Evolutionary conservation across 176 grass and related monocot species (phyloP), one percentile per base, ranked within the genome.

Genomic region (Ananas comosus): DNA sequence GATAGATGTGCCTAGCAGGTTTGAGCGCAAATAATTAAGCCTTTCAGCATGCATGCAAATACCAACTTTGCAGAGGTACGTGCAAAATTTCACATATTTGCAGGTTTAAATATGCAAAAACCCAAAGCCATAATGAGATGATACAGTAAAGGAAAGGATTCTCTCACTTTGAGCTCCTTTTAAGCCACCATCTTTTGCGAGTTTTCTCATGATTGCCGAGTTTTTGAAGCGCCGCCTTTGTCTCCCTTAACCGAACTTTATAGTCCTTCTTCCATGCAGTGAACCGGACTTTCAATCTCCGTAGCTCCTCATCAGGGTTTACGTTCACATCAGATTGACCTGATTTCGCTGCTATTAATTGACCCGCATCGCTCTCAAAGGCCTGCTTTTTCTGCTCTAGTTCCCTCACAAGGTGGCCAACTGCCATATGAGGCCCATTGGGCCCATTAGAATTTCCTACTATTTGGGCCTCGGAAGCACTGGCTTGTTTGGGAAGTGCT

Each of bases 191-290:
- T 91, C 73, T 91, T 79, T 94, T 99, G 51, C 76, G 56, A 13
- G 74, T 81, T 75, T 77, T 94, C 69, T 83, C 83, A 64, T 85
- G 70, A 56, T 63, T 77, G 66, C 71, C 66, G 24, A 81, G 77
- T 70, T 91, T 89, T 12, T 83, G 81, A 69, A 94, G 57, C 51
- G 79, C 72, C 3, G 76, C 74, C 72, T 99, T 99, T 2, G 87
- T 83, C 25, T 94, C 95, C 72, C 83, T 93, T 76, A 99, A 88
- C 70, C 87, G 83, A 56, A 75, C 84, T 70, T 94, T 94, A 56
- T 91, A 99, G 65, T 91, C 95, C 65, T 81, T 99, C 76, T 99
- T 99, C 95, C 95, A 99, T 59, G 85, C 80, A 53, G 82, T 69
- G 80, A 99, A 99, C 3, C 82, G 78, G 14, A 82, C 80, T 77